Evolutionary conservation across 1,284 basidiomycete species (phyloP).

Genomic region (Naganishia albida): DNA sequence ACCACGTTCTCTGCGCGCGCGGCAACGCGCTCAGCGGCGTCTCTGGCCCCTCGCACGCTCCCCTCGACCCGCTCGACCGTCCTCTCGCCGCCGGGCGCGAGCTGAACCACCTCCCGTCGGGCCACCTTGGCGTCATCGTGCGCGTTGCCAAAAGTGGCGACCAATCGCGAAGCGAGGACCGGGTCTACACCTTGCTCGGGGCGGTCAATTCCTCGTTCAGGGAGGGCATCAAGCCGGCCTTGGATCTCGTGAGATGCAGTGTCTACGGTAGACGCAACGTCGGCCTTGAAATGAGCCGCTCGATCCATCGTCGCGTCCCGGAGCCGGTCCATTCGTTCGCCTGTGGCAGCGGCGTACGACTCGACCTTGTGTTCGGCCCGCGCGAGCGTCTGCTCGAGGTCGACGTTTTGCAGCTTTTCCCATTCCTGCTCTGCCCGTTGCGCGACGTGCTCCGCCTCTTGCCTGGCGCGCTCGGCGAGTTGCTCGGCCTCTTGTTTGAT

Average conservation of each 20-base stretch:
- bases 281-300: neutral
- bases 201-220: neutral
- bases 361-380: neutral
- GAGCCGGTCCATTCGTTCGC: neutral
- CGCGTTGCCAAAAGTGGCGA: slow-evolving; percentile 15
- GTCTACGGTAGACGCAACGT: neutral
- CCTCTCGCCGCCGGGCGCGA: neutral
- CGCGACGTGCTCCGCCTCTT: neutral
- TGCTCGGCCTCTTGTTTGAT: neutral
- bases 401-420: neutral
- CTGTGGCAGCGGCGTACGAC: neutral
- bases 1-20: slow-evolving; percentile 1
- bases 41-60: neutral
- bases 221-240: neutral
- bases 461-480: neutral
- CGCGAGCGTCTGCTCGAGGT: slow-evolving; percentile 1
- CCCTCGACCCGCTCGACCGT: neutral
- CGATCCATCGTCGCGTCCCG: neutral
- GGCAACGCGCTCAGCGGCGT: neutral
- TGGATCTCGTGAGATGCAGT: neutral
- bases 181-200: neutral
- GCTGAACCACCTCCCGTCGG: neutral
- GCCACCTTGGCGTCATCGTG: neutral
- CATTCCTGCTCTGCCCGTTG: neutral
- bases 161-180: slow-evolving; percentile 11